Percentiles rank a stretch among this genome's conserved stretches.
These are phyloP conservation scores for Tremella fuciformis DNA, from an alignment of 768 basidiomycete species.

Conservation along the genomic window DNA sequence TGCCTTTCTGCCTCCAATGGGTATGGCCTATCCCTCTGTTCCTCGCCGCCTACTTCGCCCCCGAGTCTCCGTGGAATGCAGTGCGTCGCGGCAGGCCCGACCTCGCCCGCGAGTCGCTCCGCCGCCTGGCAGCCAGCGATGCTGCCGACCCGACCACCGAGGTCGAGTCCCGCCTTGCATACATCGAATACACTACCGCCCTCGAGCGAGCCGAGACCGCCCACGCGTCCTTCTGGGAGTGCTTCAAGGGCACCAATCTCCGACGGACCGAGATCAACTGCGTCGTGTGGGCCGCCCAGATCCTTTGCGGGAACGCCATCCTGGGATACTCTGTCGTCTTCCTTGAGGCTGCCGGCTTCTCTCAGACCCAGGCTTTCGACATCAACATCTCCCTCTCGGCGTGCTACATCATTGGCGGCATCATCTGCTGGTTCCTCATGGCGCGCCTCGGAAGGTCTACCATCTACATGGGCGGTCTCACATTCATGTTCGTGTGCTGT, in stretches of 20 bases:
- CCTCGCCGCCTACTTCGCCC: constrained; percentile 33
- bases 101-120: constrained; percentile 24
- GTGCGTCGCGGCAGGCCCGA: constrained; percentile 37
- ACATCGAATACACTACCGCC: constrained; percentile 37
- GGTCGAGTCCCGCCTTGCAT: constrained; percentile 33
- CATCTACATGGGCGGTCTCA: constrained; percentile 34
- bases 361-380: constrained; percentile 25
- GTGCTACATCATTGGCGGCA: constrained; percentile 31
- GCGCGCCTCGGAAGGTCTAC: constrained; percentile 26
- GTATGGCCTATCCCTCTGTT: constrained; percentile 39
- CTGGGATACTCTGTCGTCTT: constrained; percentile 34
- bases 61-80: constrained; percentile 40
- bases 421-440: constrained; percentile 34
- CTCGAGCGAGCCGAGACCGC: constrained; percentile 28
- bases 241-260: constrained; percentile 41
- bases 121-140: constrained; percentile 34
- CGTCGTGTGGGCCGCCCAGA: constrained; percentile 45
- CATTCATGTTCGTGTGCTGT: constrained; percentile 25
- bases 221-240: constrained; percentile 32
- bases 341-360: constrained; percentile 27
- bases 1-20: constrained; percentile 37
- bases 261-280: constrained; percentile 44
- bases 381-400: constrained; percentile 28
- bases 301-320: constrained; percentile 39
- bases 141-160: too few relatives aligned